Conservation (phyloP, 1,139 yeast genomes). For the Kodamaea fungicola region DNA sequence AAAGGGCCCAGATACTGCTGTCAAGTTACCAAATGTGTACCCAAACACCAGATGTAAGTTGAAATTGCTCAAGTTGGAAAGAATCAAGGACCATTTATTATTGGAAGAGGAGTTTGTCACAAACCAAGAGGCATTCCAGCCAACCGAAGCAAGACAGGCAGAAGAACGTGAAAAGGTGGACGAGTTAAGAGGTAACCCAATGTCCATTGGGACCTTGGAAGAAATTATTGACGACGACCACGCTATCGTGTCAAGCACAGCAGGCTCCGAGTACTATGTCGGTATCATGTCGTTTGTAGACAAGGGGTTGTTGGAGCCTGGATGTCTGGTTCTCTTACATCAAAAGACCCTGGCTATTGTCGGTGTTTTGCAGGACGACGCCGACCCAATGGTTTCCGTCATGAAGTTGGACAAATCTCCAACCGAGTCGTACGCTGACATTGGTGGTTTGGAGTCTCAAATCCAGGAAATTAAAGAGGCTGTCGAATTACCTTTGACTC, state of each 20-base stretch:
- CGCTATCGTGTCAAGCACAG: constrained; percentile 93
- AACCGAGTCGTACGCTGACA: constrained; percentile 92
- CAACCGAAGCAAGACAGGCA: constrained; percentile 93
- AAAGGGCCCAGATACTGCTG: constrained; percentile 87
- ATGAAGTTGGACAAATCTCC: constrained; percentile 98
- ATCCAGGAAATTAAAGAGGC: constrained; percentile 98
- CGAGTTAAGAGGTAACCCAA: constrained; percentile 93
- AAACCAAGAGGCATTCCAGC: constrained; percentile 91
- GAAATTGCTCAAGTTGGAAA: constrained; percentile 84
- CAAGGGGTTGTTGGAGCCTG: constrained; percentile 93
- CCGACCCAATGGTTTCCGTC: constrained; percentile 96
- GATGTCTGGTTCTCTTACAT: constrained; percentile 94
- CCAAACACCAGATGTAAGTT: constrained; percentile 94
- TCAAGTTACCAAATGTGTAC: constrained; percentile 78
- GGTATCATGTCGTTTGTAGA: constrained; percentile 96
- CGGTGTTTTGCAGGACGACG: constrained; percentile 94
- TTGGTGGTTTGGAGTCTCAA: constrained; percentile 99
- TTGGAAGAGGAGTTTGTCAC: constrained; percentile 96
- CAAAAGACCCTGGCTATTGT: constrained; percentile 94
- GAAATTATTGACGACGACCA: constrained; percentile 98
- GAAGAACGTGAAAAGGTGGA: constrained; percentile 95
- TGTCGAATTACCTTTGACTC: constrained; percentile 93
- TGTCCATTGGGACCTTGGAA: constrained; percentile 94
- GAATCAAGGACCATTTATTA: constrained; percentile 92
- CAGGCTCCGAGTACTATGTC: constrained; percentile 97